A percentile compares a stretch with the other conserved stretches of the same genome.
These are phyloP conservation scores for Cubamyces sp. DNA, from an alignment of 768 basidiomycete species.

Conservation along the genomic window DNA sequence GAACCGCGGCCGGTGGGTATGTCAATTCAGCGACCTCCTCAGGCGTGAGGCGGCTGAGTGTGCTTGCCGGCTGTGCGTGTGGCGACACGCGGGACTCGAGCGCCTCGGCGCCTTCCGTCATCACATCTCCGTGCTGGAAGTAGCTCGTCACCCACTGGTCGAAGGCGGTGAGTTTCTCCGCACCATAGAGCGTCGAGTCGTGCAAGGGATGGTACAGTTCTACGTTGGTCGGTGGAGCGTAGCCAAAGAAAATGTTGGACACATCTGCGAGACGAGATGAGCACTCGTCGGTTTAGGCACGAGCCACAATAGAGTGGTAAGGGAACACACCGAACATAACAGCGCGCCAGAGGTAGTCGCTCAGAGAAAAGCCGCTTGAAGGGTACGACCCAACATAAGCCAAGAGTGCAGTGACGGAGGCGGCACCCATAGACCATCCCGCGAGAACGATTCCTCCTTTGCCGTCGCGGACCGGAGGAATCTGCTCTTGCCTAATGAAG, in stretches of 20 bases:
- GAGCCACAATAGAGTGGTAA: too few relatives aligned
- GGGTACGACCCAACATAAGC: neutral
- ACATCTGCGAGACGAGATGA: too few relatives aligned
- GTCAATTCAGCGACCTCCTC: conserved; percentile 1
- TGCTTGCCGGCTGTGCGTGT: neutral
- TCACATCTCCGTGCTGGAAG: conserved; percentile 20
- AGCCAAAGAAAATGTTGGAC: too few relatives aligned
- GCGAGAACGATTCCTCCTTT: conserved; percentile 20
- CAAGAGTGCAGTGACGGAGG: conserved; percentile 12
- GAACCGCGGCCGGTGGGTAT: neutral
- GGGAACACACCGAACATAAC: conserved; percentile 13
- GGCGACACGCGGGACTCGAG: neutral
- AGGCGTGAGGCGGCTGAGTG: neutral
- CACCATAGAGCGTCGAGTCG: conserved; percentile 7
- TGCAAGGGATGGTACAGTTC: neutral
- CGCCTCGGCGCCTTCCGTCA: conserved; percentile 9
- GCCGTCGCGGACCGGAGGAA: neutral
- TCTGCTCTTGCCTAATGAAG: neutral
- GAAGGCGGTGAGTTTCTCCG: neutral
- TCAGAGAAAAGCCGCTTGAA: neutral
- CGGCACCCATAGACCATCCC: conserved; percentile 20
- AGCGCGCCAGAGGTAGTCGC: conserved; percentile 4
- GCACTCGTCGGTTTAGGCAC: too few relatives aligned
- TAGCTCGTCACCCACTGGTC: conserved; percentile 20
- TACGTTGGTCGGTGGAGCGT: too few relatives aligned